Evolutionary conservation across 345 rosid species (phyloP), one percentile per base, ranked within the genome.

Genomic region (Abelmoschus esculentus): DNA sequence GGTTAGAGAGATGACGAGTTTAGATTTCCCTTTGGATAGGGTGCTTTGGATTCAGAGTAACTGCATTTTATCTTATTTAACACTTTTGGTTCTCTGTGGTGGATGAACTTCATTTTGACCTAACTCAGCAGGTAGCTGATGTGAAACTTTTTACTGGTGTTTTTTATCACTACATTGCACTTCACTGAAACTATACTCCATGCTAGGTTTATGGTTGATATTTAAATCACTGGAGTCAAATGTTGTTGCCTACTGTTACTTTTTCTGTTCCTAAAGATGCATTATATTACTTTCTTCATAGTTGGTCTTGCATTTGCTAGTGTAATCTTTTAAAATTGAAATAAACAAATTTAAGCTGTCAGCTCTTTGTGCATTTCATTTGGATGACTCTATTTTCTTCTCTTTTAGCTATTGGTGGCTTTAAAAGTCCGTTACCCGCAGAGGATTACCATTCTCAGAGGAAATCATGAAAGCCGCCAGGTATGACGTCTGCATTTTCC

Each of bases 231-330:
- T 4, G 2, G 9, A 38, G n/a, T 40, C 40, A 49, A 13, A 49
- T 49, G 53, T 49, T 49, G 26, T 19, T 26, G 36, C 56, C 13
- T 26, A 7, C 38, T 4, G 7, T 46, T 26, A 65, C 54, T 26
- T 65, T 47, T 65, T 65, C 36, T 44, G 69, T 65, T 46, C 56
- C 14, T 15, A 14, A 47, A 42, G 50, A 42, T 64, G 53, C 68
- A 62, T 26, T 56, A 56, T 3, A 49, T 49, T 49, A 14, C 38
- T 44, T 13, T 13, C 10, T 46, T 26, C 38, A 1, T 65, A 26
- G 69, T 26, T 0, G 7, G 18, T 46, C 28, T 14, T 44, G 55
- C 36, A 65, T 65, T 47, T 18, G 13, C 22, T 14, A 65, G 38
- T 54, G 7, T 46, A 28, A 46, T 22, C 34, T 19, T 64, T 62